Conservation (phyloP, 768 basidiomycete genomes). For the Hebeloma cylindrosporum region DNA sequence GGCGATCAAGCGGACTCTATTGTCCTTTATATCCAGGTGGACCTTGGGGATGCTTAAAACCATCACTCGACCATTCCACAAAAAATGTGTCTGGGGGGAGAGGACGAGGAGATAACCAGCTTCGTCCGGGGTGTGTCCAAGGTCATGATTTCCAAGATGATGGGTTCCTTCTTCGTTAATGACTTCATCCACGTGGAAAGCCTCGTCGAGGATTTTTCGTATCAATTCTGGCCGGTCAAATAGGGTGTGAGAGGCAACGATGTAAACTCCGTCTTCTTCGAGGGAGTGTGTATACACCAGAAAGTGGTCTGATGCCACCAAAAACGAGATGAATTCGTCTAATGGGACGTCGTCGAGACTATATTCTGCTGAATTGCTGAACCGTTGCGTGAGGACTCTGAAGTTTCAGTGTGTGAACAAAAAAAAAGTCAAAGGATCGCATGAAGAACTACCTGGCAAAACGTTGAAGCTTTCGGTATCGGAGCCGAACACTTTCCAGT, state of each 20-base stretch:
- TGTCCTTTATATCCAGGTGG: slow-evolving; percentile 82
- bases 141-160: slow-evolving; percentile 37
- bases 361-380: slow-evolving; percentile 93
- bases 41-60: slow-evolving; percentile 72
- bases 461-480: slow-evolving; percentile 92
- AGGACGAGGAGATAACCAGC: slow-evolving; percentile 81
- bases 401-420: slow-evolving; percentile 10
- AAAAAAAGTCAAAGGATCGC: slow-evolving; percentile 1
- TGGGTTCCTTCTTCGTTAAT: slow-evolving; percentile 54
- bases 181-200: slow-evolving; percentile 76
- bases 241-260: slow-evolving; percentile 78
- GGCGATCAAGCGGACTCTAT: slow-evolving; percentile 88
- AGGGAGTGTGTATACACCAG: slow-evolving; percentile 87
- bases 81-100: slow-evolving; percentile 81
- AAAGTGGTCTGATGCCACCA: slow-evolving; percentile 87
- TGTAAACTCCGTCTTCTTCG: slow-evolving; percentile 90
- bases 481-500: slow-evolving; percentile 85
- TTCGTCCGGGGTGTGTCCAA: slow-evolving; percentile 55
- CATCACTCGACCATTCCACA: slow-evolving; percentile 91
- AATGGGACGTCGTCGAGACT: slow-evolving; percentile 71
- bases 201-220: slow-evolving; percentile 76
- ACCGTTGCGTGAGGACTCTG: slow-evolving; percentile 77
- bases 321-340: slow-evolving; percentile 73
- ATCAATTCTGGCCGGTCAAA: slow-evolving; percentile 76
- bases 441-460: slow-evolving; percentile 71